These are phyloP conservation scores for Suillus plorans DNA, from an alignment of 768 basidiomycete genomes.

Conservation along the genomic window DNA sequence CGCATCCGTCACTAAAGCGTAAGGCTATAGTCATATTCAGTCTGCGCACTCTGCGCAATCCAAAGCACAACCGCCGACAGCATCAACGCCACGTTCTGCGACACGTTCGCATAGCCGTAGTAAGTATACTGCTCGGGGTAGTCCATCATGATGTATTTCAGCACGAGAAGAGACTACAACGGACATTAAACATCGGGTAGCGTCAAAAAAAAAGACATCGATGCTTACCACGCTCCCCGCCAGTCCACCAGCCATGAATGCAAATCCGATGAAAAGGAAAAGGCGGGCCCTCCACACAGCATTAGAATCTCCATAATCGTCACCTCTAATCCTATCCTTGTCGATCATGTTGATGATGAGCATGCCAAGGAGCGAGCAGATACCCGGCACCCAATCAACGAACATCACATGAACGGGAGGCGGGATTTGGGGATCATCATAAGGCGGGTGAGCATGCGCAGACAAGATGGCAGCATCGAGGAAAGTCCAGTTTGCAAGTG, in stretches of 20 bases:
- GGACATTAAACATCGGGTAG: neutral
- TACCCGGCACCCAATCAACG: slow-evolving; percentile 96
- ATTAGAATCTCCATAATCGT: slow-evolving; percentile 78
- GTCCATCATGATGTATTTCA: slow-evolving; percentile 82
- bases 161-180: slow-evolving; percentile 74
- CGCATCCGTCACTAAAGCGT: slow-evolving; percentile 45
- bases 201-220: neutral
- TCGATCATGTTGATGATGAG: slow-evolving; percentile 92
- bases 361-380: slow-evolving; percentile 91
- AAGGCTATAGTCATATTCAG: slow-evolving; percentile 93
- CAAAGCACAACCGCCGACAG: slow-evolving; percentile 85
- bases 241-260: slow-evolving; percentile 94
- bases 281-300: slow-evolving; percentile 91
- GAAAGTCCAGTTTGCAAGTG: slow-evolving; percentile 93
- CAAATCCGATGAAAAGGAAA: slow-evolving; percentile 93
- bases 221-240: slow-evolving; percentile 92
- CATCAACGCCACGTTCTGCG: slow-evolving; percentile 86
- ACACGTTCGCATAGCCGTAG: slow-evolving; percentile 95
- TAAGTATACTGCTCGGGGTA: slow-evolving; percentile 79
- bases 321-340: slow-evolving; percentile 82
- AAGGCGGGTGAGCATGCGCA: slow-evolving; percentile 77
- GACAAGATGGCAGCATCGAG: slow-evolving; percentile 91
- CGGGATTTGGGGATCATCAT: slow-evolving; percentile 65
- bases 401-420: slow-evolving; percentile 83
- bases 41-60: slow-evolving; percentile 83